Conservation (phyloP, 2,329 filamentous ascomycete species). For the Mariannaea sp. region DNA sequence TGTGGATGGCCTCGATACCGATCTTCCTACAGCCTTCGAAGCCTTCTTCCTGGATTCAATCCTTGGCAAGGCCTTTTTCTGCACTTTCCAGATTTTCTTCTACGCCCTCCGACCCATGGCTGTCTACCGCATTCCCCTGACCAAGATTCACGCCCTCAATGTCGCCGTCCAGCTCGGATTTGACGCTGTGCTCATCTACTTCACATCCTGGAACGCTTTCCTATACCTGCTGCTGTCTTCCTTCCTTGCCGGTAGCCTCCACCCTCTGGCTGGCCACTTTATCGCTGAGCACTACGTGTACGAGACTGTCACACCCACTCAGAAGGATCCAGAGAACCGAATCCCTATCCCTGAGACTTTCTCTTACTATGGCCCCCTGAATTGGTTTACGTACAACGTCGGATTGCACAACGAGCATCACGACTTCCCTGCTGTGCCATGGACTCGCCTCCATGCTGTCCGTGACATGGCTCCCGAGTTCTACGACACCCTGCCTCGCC, state of each 20-base stretch:
- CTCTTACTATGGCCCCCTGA: slow-evolving; percentile 93
- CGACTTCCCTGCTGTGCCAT: slow-evolving; percentile 95
- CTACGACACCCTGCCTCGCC: slow-evolving; percentile 83
- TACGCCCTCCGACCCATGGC: slow-evolving; percentile 96
- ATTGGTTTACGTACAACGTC: slow-evolving; percentile 94
- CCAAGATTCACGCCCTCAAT: slow-evolving; percentile 82
- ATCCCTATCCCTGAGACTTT: slow-evolving; percentile 88
- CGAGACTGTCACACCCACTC: slow-evolving; percentile 61
- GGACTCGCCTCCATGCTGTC: slow-evolving; percentile 81
- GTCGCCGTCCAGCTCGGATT: slow-evolving; percentile 77
- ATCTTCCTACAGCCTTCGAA: slow-evolving; percentile 90
- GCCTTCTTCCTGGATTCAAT: slow-evolving; percentile 93
- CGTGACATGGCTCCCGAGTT: slow-evolving; percentile 86
- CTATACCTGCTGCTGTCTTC: slow-evolving; percentile 86
- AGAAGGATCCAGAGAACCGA: slow-evolving; percentile 61
- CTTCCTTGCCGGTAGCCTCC: slow-evolving; percentile 90
- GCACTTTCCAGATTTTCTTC: slow-evolving; percentile 98
- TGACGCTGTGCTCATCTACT: slow-evolving; percentile 69
- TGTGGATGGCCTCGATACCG: slow-evolving; percentile 93
- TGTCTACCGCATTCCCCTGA: slow-evolving; percentile 88
- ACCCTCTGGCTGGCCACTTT: slow-evolving; percentile 96
- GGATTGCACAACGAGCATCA: slow-evolving; percentile 99
- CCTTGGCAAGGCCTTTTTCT: slow-evolving; percentile 97
- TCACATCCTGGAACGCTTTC: slow-evolving; percentile 67
- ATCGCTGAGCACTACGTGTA: slow-evolving; percentile 97